Conservation (phyloP, 1,139 yeast genomes). For the Hanseniaspora gamundiae region DNA sequence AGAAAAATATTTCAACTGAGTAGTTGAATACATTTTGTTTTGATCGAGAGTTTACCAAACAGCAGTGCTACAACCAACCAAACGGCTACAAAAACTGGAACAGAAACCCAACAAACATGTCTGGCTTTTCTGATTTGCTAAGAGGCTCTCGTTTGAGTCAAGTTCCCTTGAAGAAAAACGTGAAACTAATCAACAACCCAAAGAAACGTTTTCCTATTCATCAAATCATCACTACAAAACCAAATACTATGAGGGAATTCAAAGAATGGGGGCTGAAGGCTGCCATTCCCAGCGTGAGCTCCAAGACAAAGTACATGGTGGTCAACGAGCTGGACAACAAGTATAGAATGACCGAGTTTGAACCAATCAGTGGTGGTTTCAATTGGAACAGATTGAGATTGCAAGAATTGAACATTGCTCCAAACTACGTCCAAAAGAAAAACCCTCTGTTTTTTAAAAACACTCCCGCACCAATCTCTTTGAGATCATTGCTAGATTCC, state of each 20-base stretch:
- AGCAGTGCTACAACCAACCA: too few relatives aligned
- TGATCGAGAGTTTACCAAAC: too few relatives aligned
- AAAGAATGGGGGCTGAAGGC: constrained; percentile 57
- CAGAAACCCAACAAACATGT: constrained; percentile 1
- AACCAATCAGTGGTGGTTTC: constrained; percentile 32
- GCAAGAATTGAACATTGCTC: constrained; percentile 37
- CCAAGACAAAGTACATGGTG: constrained; percentile 36
- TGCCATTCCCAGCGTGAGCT: constrained; percentile 36
- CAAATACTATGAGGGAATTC: constrained; percentile 36
- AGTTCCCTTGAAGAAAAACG: constrained; percentile 14
- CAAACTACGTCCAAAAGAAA: constrained; percentile 12
- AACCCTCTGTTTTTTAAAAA: background rate
- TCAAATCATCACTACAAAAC: constrained; percentile 47
- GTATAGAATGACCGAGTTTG: constrained; percentile 41
- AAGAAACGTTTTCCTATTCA: constrained; percentile 32
- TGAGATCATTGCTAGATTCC: constrained; percentile 1
- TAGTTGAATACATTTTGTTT: too few relatives aligned
- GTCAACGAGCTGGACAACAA: constrained; percentile 40
- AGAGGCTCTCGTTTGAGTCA: constrained; percentile 20
- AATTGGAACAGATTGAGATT: constrained; percentile 39
- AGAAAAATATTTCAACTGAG: too few relatives aligned
- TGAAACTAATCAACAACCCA: constrained; percentile 13
- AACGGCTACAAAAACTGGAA: too few relatives aligned
- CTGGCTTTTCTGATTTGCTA: constrained; percentile 14
- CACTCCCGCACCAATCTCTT: background rate